Percentiles rank a stretch among this genome's conserved stretches.
These are phyloP conservation scores for Piedraia hortae DNA, from an alignment of 2,329 filamentous ascomycete genomes.

Conservation along the genomic window DNA sequence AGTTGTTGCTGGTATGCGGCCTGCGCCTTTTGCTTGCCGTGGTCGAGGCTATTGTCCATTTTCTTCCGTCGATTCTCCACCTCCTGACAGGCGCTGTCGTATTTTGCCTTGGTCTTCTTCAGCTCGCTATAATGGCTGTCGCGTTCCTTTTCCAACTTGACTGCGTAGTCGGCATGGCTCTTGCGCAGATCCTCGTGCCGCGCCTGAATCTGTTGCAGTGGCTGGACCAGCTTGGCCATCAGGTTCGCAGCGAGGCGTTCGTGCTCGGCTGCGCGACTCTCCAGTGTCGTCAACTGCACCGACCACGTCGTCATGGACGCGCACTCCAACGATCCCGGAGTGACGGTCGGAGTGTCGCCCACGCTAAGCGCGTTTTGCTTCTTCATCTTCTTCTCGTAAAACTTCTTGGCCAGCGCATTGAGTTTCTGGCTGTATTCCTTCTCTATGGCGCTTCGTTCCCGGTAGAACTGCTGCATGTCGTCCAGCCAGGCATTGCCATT, in stretches of 20 bases:
- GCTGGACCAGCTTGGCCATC: conserved; percentile 56
- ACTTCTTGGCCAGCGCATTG: conserved; percentile 69
- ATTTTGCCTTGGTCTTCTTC: conserved; percentile 75
- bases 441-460: conserved; percentile 77
- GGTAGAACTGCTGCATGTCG: conserved; percentile 91
- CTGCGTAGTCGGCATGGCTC: conserved; percentile 65
- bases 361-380: conserved; percentile 74
- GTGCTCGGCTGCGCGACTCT: conserved; percentile 67
- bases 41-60: conserved; percentile 71
- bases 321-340: conserved; percentile 83
- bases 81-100: conserved; percentile 78
- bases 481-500: conserved; percentile 86
- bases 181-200: conserved; percentile 85
- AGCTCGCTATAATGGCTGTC: conserved; percentile 63
- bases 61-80: conserved; percentile 89
- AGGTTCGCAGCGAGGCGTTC: conserved; percentile 61
- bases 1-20: conserved; percentile 78
- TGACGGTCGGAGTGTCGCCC: conserved; percentile 75
- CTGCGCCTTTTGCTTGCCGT: conserved; percentile 64
- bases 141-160: conserved; percentile 68
- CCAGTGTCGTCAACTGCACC: conserved; percentile 71
- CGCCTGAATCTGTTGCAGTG: conserved; percentile 43
- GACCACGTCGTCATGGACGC: conserved; percentile 94
- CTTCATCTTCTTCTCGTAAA: conserved; percentile 86
- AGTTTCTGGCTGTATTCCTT: conserved; percentile 90